phyloP scores from a whole-genome alignment of 371 early-diverging fungal genomes.

The Saksenaea oblongispora region DNA sequence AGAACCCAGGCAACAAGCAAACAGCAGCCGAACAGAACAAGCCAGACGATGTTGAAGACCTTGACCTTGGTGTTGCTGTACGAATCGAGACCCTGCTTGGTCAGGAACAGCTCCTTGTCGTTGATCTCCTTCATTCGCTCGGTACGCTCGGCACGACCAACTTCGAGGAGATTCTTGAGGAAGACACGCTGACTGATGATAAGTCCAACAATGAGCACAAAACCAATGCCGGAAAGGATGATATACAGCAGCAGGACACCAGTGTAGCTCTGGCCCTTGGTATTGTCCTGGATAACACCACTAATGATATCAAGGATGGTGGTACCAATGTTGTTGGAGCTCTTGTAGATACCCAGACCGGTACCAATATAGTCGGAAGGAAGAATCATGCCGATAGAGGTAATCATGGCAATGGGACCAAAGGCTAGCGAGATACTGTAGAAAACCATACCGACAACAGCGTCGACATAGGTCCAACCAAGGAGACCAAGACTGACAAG shows the following conservation, averaged over 20 bases:
- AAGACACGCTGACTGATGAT: conserved; percentile 21
- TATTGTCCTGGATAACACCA: conserved; percentile 36
- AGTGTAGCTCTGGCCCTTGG: conserved; percentile 20
- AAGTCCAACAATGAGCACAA: conserved; percentile 21
- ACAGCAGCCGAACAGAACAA: conserved; percentile 14
- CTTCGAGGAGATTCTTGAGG: conserved; percentile 26
- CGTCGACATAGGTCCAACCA: conserved; percentile 19
- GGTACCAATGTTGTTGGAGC: conserved; percentile 31
- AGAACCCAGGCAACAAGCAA: conserved; percentile 21
- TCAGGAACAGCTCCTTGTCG: conserved; percentile 23
- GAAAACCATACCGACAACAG: conserved; percentile 29
- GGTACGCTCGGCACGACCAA: conserved; percentile 21
- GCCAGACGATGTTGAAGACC: conserved; percentile 17
- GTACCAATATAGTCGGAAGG: conserved; percentile 37
- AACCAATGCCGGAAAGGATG: conserved; percentile 23
- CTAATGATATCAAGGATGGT: conserved; percentile 32
- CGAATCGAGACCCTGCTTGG: conserved; percentile 22
- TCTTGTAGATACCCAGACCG: conserved; percentile 39
- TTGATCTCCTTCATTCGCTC: conserved; percentile 29
- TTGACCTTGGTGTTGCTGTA: conserved; percentile 13
- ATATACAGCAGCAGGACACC: conserved; percentile 24
- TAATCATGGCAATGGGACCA: conserved; percentile 38
- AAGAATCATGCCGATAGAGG: conserved; percentile 30
- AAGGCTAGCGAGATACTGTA: conserved; percentile 31
- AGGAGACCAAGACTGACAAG: conserved; percentile 16